phyloP scores from a whole-genome alignment of 1,284 basidiomycete genomes.

The Ustilago esculenta region DNA sequence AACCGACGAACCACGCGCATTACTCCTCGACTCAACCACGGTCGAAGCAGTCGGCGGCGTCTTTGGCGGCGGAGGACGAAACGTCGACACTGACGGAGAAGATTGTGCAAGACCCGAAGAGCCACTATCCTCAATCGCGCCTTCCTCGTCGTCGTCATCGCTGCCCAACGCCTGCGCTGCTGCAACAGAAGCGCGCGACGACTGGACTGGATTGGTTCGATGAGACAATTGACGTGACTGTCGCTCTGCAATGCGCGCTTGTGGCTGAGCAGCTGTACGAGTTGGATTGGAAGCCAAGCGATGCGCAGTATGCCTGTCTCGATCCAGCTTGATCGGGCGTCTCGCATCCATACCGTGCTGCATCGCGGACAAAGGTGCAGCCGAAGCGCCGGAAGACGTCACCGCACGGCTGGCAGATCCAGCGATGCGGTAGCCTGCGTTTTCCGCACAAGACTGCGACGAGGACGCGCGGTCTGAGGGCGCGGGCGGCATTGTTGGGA shows the following conservation, averaged over 20 bases:
- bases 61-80: conserved; percentile 21
- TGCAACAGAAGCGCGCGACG: too few species aligned
- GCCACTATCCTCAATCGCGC: conserved; percentile 27
- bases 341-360: too few species aligned
- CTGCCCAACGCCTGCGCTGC: too few species aligned
- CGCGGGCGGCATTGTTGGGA: conserved; percentile 19
- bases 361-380: too few species aligned
- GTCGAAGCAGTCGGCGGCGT: conserved; percentile 17
- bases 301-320: conserved; percentile 4
- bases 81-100: neutral
- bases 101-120: neutral
- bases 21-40: neutral
- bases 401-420: conserved; percentile 19
- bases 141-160: conserved; percentile 46
- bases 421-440: too few species aligned
- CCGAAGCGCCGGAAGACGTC: neutral
- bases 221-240: too few species aligned
- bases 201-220: too few species aligned
- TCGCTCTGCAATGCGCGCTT: neutral
- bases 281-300: neutral
- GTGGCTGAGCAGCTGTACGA: too few species aligned
- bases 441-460: too few species aligned
- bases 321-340: conserved; percentile 16
- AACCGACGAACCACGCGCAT: neutral
- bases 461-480: too few species aligned